phyloP scores from a whole-genome alignment of 148 eudicot species.

The Rhododendron mucronatum region DNA sequence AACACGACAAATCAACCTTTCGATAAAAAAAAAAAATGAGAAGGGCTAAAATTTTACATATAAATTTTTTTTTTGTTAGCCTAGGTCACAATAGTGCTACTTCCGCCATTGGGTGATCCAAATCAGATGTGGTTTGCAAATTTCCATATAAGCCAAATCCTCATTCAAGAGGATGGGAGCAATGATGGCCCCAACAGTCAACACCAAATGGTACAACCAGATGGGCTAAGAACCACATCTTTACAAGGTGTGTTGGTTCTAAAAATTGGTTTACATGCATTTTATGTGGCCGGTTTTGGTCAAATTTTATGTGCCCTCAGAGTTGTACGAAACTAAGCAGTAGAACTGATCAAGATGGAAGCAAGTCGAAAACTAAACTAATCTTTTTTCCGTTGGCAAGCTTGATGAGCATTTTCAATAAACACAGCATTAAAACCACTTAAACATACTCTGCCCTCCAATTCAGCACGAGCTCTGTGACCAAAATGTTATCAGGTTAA shows the following conservation, averaged over 20 bases:
- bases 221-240: background rate
- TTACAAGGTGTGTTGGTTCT: background rate
- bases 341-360: background rate
- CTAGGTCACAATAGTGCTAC: too few species aligned
- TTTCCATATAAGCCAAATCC: background rate
- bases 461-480: background rate
- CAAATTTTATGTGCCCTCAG: background rate
- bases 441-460: background rate
- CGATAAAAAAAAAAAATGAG: too few species aligned
- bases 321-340: background rate
- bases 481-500: background rate
- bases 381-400: background rate
- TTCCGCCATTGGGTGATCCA: background rate
- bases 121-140: background rate
- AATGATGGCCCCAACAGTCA: background rate
- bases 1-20: too few species aligned
- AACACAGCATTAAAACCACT: background rate
- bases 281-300: background rate
- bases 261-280: background rate
- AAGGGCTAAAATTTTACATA: too few species aligned
- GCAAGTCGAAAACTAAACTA: too few species aligned
- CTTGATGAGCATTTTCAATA: background rate
- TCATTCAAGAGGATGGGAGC: background rate
- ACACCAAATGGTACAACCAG: background rate
- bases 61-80: too few species aligned